Percentiles rank a stretch among this genome's conserved stretches.
These are phyloP conservation scores for Dianthus caryophyllus DNA, from an alignment of 148 eudicot species.

Conservation along the genomic window DNA sequence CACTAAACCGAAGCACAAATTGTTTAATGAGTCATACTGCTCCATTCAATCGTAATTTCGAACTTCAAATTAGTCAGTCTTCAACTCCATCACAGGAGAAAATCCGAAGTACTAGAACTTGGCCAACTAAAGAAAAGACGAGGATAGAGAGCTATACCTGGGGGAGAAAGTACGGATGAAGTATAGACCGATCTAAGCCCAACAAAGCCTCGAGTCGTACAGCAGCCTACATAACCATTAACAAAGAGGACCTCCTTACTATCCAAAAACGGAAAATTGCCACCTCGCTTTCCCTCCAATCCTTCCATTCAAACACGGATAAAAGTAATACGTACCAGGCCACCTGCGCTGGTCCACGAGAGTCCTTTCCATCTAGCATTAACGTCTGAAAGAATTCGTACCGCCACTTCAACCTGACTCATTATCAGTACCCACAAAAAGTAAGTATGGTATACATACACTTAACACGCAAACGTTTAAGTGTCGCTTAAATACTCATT, in stretches of 20 bases:
- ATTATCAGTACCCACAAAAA: constrained; percentile 4
- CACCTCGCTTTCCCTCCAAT: too few species aligned
- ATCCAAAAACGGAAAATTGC: too few species aligned
- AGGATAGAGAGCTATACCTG: constrained; percentile 25
- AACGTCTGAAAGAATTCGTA: constrained; percentile 40
- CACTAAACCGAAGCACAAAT: neutral
- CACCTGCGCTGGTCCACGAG: constrained; percentile 64
- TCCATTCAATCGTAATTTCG: neutral
- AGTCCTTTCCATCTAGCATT: constrained; percentile 51
- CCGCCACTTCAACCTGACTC: constrained; percentile 47
- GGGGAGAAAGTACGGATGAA: constrained; percentile 44
- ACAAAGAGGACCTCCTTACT: neutral
- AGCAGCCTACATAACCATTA: constrained; percentile 45
- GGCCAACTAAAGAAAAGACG: neutral
- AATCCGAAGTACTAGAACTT: neutral
- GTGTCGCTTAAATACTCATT: constrained; percentile 7
- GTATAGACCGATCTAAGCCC: constrained; percentile 45
- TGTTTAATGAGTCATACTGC: neutral
- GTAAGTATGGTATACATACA: neutral
- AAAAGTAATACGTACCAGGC: constrained; percentile 34
- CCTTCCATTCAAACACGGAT: too few species aligned
- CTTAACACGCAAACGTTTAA: too few species aligned
- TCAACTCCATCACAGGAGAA: neutral
- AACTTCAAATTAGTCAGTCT: too few species aligned
- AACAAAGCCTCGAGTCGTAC: constrained; percentile 57